Conservation (phyloP, 2,329 filamentous ascomycete genomes). For the Paraphaeosphaeria sporulosa region DNA sequence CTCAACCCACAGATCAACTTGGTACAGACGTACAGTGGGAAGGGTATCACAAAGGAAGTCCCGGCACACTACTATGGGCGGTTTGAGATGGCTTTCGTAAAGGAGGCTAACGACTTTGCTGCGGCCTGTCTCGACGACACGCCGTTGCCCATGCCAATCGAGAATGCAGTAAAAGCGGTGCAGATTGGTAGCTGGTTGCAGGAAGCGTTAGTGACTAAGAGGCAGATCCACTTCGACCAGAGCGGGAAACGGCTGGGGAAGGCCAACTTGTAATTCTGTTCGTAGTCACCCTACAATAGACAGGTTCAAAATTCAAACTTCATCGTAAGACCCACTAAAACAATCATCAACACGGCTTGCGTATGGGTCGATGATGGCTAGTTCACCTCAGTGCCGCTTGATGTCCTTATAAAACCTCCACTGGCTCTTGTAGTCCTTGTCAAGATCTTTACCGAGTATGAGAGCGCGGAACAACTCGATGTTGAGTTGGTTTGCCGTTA, state of each 20-base stretch:
- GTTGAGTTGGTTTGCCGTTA: conserved; percentile 62
- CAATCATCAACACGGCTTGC: too few species aligned
- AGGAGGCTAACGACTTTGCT: conserved; percentile 52
- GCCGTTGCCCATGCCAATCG: conserved; percentile 46
- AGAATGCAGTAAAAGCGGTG: conserved; percentile 45
- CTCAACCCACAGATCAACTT: conserved; percentile 41
- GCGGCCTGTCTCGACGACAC: conserved; percentile 47
- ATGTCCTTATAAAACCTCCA: conserved; percentile 54
- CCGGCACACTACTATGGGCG: conserved; percentile 50
- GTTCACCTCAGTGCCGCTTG: conserved; percentile 4
- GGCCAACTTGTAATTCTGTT: conserved; percentile 21
- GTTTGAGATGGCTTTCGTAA: conserved; percentile 52
- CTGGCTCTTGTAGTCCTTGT: conserved; percentile 53
- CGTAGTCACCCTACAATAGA: too few species aligned
- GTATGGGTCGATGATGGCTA: too few species aligned
- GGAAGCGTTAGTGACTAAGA: conserved; percentile 62
- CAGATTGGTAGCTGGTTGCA: conserved; percentile 60
- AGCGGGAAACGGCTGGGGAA: conserved; percentile 28
- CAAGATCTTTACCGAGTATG: conserved; percentile 49
- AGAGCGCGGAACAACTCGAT: conserved; percentile 63
- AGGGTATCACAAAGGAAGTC: conserved; percentile 49
- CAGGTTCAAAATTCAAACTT: background rate
- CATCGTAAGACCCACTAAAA: background rate
- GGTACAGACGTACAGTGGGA: conserved; percentile 42
- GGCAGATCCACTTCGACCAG: conserved; percentile 59